Evolutionary conservation across 495 filamentous ascomycete species (phyloP).

Genomic region (Letharia lupina): DNA sequence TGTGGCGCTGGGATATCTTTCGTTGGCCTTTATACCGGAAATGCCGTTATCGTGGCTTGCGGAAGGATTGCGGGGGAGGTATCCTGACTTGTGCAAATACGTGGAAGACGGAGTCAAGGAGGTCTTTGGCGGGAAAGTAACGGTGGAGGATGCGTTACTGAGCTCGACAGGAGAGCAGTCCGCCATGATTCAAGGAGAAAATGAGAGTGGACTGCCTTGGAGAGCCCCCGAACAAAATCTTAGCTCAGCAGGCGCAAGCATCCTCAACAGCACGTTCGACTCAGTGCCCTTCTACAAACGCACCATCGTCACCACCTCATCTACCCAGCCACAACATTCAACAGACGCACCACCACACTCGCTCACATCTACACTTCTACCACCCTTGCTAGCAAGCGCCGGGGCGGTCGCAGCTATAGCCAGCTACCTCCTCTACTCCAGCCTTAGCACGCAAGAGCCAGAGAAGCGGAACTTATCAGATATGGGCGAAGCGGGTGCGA

Average conservation of each 20-base stretch:
- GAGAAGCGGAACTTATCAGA: conserved; percentile 10
- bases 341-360: not conserved
- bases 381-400: not conserved
- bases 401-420: conserved; percentile 1
- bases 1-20: conserved; percentile 66
- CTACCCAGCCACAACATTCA: not conserved
- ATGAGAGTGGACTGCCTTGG: conserved; percentile 7
- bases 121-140: conserved; percentile 32
- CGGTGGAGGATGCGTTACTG: conserved; percentile 3
- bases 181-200: not conserved
- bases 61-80: conserved; percentile 51
- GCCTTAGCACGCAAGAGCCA: not conserved
- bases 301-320: conserved; percentile 1
- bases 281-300: not conserved
- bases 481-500: conserved; percentile 26
- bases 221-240: not conserved
- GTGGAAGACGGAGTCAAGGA: conserved; percentile 38
- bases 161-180: not conserved
- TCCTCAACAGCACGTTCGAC: not conserved
- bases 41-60: conserved; percentile 65
- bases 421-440: not conserved
- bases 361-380: not conserved
- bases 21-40: conserved; percentile 59
- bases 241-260: not conserved
- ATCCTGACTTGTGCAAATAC: conserved; percentile 46